These are phyloP conservation scores for Rubroshorea leprosula DNA, from an alignment of 345 rosid genomes.

Conservation along the genomic window DNA sequence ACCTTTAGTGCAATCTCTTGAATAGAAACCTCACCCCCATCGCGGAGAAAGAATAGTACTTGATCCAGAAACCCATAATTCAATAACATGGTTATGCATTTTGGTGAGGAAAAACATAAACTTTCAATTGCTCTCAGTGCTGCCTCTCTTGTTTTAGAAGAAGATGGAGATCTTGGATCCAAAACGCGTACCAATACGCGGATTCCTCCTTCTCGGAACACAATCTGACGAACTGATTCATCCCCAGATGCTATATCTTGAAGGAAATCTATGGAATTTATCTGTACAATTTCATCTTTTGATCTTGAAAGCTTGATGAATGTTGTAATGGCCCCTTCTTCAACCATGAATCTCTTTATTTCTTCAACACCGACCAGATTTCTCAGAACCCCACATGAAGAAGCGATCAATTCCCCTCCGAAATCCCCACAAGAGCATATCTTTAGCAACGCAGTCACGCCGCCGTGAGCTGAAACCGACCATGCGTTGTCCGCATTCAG, in stretches of 20 bases:
- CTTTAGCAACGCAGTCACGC: slow-evolving; percentile 72
- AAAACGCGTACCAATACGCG: slow-evolving; percentile 45
- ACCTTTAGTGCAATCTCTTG: slow-evolving; percentile 78
- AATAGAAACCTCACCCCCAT: slow-evolving; percentile 62
- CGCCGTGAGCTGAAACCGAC: slow-evolving; percentile 95
- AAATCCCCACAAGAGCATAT: slow-evolving; percentile 41
- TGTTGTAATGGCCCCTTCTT: slow-evolving; percentile 56
- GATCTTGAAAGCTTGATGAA: slow-evolving; percentile 68
- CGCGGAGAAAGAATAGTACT: slow-evolving; percentile 44
- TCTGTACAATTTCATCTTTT: slow-evolving; percentile 62
- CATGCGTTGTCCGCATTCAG: slow-evolving; percentile 86
- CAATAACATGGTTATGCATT: slow-evolving; percentile 35
- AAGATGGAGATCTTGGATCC: slow-evolving; percentile 41
- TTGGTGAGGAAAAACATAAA: slow-evolving; percentile 56
- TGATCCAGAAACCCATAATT: slow-evolving; percentile 54
- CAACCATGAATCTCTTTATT: slow-evolving; percentile 74
- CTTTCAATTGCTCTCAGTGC: slow-evolving; percentile 64
- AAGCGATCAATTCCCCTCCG: slow-evolving; percentile 40
- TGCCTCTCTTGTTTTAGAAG: slow-evolving; percentile 60
- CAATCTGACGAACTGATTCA: slow-evolving; percentile 43
- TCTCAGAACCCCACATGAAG: slow-evolving; percentile 66
- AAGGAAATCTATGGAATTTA: slow-evolving; percentile 61
- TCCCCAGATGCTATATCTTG: slow-evolving; percentile 59
- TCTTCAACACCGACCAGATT: slow-evolving; percentile 83
- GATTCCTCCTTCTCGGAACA: slow-evolving; percentile 65